Evolutionary conservation across 192 early-diverging fungal species (phyloP).

Genomic region (Jimgerdemannia flammicorona): DNA sequence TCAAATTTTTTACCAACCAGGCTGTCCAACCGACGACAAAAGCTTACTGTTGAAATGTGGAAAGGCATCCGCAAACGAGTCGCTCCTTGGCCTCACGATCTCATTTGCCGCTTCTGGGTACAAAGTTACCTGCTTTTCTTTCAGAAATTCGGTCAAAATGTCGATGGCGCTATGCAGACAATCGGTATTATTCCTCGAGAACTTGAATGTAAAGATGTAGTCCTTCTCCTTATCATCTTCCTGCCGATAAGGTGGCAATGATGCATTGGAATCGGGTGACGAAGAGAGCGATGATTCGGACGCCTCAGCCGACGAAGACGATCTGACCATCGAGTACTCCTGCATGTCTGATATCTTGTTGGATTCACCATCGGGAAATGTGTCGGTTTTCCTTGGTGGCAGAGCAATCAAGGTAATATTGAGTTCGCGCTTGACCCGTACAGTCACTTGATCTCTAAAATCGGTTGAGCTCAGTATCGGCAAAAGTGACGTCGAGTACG

Average conservation of each 20-base stretch:
- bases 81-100: conserved; percentile 35
- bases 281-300: neutral
- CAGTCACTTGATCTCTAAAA: conserved; percentile 38
- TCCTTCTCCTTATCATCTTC: conserved; percentile 10
- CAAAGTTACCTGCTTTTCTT: conserved; percentile 14
- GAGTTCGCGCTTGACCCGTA: conserved; percentile 36
- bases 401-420: conserved; percentile 33
- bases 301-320: neutral
- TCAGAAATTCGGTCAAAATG: conserved; percentile 21
- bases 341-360: conserved; percentile 7
- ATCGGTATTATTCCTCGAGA: conserved; percentile 30
- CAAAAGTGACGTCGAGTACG: conserved; percentile 33
- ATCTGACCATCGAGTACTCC: conserved; percentile 12
- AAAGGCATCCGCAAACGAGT: conserved; percentile 51
- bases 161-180: conserved; percentile 27
- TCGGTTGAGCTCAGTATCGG: conserved; percentile 42
- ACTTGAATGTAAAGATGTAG: conserved; percentile 32
- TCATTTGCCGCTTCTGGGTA: conserved; percentile 24
- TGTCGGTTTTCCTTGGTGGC: conserved; percentile 18
- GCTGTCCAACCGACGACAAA: conserved; percentile 30
- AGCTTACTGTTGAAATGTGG: conserved; percentile 57
- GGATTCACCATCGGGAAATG: neutral
- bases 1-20: neutral
- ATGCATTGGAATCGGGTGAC: conserved; percentile 9
- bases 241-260: neutral